phyloP scores from a whole-genome alignment of 1,284 basidiomycete species.

The Cryptococcus maquisensis region DNA sequence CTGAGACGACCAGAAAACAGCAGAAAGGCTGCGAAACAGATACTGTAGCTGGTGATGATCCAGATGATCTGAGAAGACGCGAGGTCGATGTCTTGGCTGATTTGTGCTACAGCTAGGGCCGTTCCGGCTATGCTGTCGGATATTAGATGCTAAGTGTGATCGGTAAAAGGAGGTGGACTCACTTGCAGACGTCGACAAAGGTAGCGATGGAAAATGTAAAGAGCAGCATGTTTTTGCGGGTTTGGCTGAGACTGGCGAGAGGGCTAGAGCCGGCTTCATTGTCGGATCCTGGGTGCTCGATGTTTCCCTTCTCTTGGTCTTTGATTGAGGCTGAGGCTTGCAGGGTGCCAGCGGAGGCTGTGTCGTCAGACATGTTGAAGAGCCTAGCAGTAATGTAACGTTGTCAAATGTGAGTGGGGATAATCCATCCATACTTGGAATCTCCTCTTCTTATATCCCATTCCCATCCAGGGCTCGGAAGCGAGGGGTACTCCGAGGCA shows the following conservation, averaged over 20 bases:
- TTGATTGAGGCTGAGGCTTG: too few relatives aligned
- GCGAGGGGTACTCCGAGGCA: too few relatives aligned
- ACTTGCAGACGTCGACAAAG: conserved; percentile 33
- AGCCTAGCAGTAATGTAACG: too few relatives aligned
- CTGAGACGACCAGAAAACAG: conserved; percentile 40
- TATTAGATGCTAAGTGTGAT: neutral
- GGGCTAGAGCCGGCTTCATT: too few relatives aligned
- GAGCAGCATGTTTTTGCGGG: conserved; percentile 13
- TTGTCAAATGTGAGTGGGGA: too few relatives aligned
- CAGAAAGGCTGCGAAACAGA: conserved; percentile 37
- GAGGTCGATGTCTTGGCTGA: conserved; percentile 26
- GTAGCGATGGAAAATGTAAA: conserved; percentile 20
- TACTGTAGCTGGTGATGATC: conserved; percentile 29
- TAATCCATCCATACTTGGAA: too few relatives aligned
- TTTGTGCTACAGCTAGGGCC: conserved; percentile 33
- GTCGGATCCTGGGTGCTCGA: too few relatives aligned
- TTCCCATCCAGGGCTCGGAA: too few relatives aligned
- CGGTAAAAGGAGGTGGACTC: neutral
- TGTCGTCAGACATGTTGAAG: too few relatives aligned
- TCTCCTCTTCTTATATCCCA: too few relatives aligned
- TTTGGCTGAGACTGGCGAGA: conserved; percentile 9
- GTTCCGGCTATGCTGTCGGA: conserved; percentile 31
- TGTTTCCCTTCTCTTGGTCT: too few relatives aligned
- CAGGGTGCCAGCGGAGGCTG: too few relatives aligned
- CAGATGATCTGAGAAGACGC: conserved; percentile 32